Evolutionary conservation across 768 basidiomycete species (phyloP).

Genomic region (Rhodotorula sphaerocarpa): DNA sequence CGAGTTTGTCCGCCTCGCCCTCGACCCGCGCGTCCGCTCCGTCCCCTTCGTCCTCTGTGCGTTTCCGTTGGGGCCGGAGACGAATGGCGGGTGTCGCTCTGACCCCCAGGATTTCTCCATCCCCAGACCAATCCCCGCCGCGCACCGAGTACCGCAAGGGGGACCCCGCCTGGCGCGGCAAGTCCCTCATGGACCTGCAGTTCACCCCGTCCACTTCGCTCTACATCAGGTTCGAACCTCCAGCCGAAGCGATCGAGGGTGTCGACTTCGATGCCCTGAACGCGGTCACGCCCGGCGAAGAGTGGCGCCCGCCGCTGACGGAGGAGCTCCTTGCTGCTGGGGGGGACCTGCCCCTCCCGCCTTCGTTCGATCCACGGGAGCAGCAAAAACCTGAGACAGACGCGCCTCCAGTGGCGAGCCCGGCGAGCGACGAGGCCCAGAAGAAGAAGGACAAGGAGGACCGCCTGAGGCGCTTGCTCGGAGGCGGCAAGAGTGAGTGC

Average conservation of each 20-base stretch:
- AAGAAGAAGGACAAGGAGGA: slow-evolving; percentile 15
- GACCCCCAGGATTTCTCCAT: neutral
- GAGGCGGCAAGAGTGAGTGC: neutral
- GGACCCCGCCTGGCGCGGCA: slow-evolving; percentile 62
- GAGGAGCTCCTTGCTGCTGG: slow-evolving; percentile 54
- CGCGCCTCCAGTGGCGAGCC: neutral
- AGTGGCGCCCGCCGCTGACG: slow-evolving; percentile 55
- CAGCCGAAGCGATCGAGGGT: neutral
- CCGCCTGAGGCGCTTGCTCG: slow-evolving; percentile 2
- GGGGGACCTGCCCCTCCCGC: slow-evolving; percentile 60
- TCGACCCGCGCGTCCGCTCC: slow-evolving; percentile 66
- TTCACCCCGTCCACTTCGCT: slow-evolving; percentile 74
- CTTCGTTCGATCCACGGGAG: slow-evolving; percentile 41
- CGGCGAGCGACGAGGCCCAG: neutral
- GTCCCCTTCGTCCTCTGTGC: slow-evolving; percentile 77
- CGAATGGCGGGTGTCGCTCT: neutral
- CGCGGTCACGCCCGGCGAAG: slow-evolving; percentile 42
- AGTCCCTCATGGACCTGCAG: slow-evolving; percentile 60
- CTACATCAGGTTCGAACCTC: slow-evolving; percentile 60
- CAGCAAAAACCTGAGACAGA: too few relatives aligned
- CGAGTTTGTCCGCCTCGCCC: slow-evolving; percentile 65
- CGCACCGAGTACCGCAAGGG: slow-evolving; percentile 74
- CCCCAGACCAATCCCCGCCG: slow-evolving; percentile 68
- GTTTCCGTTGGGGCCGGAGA: slow-evolving; percentile 40
- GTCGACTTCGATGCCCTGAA: slow-evolving; percentile 40